Conservation (phyloP, 305 asterid species). For the Solanum hybrid region DNA sequence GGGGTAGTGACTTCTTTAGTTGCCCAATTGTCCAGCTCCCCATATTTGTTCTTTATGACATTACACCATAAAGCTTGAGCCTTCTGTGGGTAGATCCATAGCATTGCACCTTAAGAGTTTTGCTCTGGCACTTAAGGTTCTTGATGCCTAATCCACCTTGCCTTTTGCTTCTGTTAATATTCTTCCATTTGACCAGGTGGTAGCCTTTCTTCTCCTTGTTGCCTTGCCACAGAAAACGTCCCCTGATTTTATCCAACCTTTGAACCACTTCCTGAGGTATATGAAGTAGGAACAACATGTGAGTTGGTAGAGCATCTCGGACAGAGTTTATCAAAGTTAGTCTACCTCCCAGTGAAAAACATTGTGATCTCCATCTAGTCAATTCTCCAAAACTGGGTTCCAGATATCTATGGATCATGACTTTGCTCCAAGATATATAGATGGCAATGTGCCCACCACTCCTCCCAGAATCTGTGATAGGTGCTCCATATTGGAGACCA, state of each 20-base stretch:
- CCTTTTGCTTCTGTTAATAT: background rate
- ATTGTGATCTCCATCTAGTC: background rate
- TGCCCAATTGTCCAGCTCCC: background rate
- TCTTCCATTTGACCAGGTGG: background rate
- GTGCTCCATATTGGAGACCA: background rate
- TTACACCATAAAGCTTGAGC: background rate
- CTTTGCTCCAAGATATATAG: background rate
- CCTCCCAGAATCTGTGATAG: background rate
- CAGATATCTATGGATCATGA: background rate
- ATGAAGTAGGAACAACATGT: background rate
- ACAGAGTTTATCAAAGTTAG: background rate
- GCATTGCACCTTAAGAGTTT: background rate
- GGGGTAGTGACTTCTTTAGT: background rate
- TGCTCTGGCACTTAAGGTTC: background rate
- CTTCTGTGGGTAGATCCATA: background rate
- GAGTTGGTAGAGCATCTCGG: background rate
- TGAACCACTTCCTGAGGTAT: background rate
- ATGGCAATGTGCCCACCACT: background rate
- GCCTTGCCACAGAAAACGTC: background rate
- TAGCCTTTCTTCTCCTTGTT: background rate
- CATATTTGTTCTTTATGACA: background rate
- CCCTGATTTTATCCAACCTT: background rate
- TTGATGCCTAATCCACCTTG: background rate
- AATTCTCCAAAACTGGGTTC: background rate
- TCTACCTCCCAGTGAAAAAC: background rate